Base-by-base conservation (phyloP, 1,139 yeast genomes). In the Hyphopichia fennica region DNA sequence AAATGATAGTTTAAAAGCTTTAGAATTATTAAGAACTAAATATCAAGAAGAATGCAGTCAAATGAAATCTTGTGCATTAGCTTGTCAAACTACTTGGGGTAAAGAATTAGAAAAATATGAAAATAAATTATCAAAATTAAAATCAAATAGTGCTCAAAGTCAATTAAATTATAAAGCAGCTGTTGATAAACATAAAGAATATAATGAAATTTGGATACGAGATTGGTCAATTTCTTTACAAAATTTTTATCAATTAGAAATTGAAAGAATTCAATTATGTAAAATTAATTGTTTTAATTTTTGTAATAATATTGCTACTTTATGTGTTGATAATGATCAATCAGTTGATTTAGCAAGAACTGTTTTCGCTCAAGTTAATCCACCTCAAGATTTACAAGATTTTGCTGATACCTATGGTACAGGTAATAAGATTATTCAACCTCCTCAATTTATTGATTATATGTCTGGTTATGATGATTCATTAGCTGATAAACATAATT, bases 201-300 rank as follows among this genome's bases (percentile, higher is more conserved):
- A 86, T n/a, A 77, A 81, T 51, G 87, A 83, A 34, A 69, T 77
- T 6, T 93, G 91, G 87, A 75, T 81, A 43, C 68, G 79, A 34
- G 96, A 90, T 53, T 93, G 99, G 99, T 73, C 77, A 41, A 64
- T 72, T 17, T 74, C 88, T 0, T 77, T 91, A 35, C 80, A 76
- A 47, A 82, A 81, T 50, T 73, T 88, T 47, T 95, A 91, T 62
- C 81, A 74, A 45, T 65, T 88, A 48, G 99, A 93, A 58, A 79
- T 80, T 40, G 90, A 87, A 54, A 76, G 96, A 49, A 81, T 90
- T 42, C 86, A 86, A 53, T 77, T 84, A 45, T 59, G 88, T 44
- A 88, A 90, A 54, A 72, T 86, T 15, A 87, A 85, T 54, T 64
- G 95, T 49, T 95, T 96, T 84, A 86, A 84, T 35, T 91, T 77